A percentile compares a stretch with the other conserved stretches of the same genome.
Conservation (phyloP, 2,329 filamentous ascomycete genomes). For the Colletotrichum gloeosporioides region DNA sequence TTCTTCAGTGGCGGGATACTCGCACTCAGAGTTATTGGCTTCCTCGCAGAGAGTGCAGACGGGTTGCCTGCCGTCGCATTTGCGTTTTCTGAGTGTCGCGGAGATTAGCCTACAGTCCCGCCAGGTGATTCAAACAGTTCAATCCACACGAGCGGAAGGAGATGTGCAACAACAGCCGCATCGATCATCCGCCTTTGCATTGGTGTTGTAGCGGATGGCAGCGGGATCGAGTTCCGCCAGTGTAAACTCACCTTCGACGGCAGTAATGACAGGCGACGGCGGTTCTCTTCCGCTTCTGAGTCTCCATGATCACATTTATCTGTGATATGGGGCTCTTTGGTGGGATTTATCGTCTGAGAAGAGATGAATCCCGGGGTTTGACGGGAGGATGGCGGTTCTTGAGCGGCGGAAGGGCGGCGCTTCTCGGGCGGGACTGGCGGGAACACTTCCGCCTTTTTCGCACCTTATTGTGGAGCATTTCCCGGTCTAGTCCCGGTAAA, state of each 20-base stretch:
- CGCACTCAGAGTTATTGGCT: background rate
- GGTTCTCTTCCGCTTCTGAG: background rate
- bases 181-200: background rate
- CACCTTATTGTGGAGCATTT: background rate
- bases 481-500: background rate
- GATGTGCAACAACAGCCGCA: background rate
- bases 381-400: background rate
- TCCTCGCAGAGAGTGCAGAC: background rate
- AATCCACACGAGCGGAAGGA: too few species aligned
- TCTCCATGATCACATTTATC: background rate
- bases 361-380: background rate
- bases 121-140: rapidly evolving
- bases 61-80: background rate
- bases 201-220: background rate
- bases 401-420: background rate
- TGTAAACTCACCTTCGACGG: background rate
- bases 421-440: background rate
- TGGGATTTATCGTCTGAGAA: background rate
- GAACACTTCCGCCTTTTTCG: background rate
- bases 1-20: background rate
- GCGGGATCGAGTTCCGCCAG: background rate
- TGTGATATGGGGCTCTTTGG: background rate
- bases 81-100: background rate
- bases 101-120: background rate
- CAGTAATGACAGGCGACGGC: background rate